Base-by-base conservation (phyloP, 2,329 filamentous ascomycete species). In the Epichloe gansuensis region DNA sequence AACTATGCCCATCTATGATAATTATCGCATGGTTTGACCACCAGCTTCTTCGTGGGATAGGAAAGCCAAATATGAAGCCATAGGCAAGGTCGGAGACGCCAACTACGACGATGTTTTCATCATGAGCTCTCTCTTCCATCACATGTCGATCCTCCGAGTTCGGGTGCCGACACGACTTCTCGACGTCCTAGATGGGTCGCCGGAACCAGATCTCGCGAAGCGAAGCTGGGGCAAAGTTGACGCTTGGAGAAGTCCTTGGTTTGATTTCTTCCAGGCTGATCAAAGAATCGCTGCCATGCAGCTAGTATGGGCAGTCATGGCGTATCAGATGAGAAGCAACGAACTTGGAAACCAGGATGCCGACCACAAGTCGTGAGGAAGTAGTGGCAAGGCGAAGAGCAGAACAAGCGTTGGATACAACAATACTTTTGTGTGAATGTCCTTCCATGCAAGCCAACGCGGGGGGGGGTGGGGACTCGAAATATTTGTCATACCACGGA, bases 61-160 rank as follows among this genome's bases (percentile, higher is more conserved):
- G 53, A 81, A 81, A 65, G 73, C 75, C 34, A 69, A 71, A 36
- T 84, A 83, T 60, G 64, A 71, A 54, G 71, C 78, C 23, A 77
- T 84, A 53, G 80, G 80, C 5, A 75, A 73, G 55, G 62, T 64
- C 11, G 58, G 58, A 1, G 74, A 73, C 2, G 68, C 64, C 2
- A 69, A 69, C 36, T 76, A 75, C 59, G 81, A 84, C 56, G 80
- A 84, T 57, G 67, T 84, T 2, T 84, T 81, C 56, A 69, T 84
- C 41, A 62, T 84, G 41, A 82, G 77, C 63, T 74, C 72, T 4
- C 63, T 84, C 34, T 82, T 82, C 61, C 81, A 84, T 59, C 81
- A 84, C 59, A 56, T 84, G 12, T 76, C 72, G 27, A 63, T 84
- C 47, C 59, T 84, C 53, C 67, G 81, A 25, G 73, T 81, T 27